phyloP scores from a whole-genome alignment of 805 yeast genomes.

The Nakazawaea ishiwadae region DNA sequence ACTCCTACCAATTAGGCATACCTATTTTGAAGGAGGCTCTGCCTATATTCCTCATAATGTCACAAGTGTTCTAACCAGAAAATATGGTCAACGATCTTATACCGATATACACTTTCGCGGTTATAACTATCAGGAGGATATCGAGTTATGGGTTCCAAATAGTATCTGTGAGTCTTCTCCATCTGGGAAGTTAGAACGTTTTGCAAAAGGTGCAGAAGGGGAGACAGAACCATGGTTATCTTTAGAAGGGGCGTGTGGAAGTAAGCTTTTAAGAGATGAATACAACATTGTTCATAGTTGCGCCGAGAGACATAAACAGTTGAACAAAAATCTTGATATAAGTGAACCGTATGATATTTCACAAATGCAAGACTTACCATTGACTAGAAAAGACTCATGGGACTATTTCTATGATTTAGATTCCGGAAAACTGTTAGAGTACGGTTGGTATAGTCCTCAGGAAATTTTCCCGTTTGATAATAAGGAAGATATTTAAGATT shows the following conservation, averaged over 20 bases:
- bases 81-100: slow-evolving; percentile 23
- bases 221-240: too few species aligned
- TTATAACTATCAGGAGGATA: slow-evolving; percentile 37
- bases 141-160: slow-evolving; percentile 43
- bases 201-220: too few species aligned
- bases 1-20: slow-evolving; percentile 37
- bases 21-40: slow-evolving; percentile 41
- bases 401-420: slow-evolving; percentile 5
- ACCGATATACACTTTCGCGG: slow-evolving; percentile 17
- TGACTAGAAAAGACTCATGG: slow-evolving; percentile 9
- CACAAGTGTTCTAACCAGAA: slow-evolving; percentile 29
- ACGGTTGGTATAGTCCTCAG: slow-evolving; percentile 4
- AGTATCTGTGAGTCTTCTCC: slow-evolving; percentile 31
- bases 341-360: not conserved
- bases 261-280: slow-evolving; percentile 31
- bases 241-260: slow-evolving; percentile 35
- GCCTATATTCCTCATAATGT: slow-evolving; percentile 39
- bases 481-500: too few species aligned
- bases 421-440: not conserved
- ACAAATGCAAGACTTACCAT: slow-evolving; percentile 4
- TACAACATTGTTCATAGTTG: slow-evolving; percentile 22
- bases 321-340: slow-evolving; percentile 3
- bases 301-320: not conserved
- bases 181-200: too few species aligned
- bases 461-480: too few species aligned